Percentiles rank a stretch among this genome's conserved stretches.
phyloP scores from a whole-genome alignment of 129 eudicot species.

The Escallonia rubra region DNA sequence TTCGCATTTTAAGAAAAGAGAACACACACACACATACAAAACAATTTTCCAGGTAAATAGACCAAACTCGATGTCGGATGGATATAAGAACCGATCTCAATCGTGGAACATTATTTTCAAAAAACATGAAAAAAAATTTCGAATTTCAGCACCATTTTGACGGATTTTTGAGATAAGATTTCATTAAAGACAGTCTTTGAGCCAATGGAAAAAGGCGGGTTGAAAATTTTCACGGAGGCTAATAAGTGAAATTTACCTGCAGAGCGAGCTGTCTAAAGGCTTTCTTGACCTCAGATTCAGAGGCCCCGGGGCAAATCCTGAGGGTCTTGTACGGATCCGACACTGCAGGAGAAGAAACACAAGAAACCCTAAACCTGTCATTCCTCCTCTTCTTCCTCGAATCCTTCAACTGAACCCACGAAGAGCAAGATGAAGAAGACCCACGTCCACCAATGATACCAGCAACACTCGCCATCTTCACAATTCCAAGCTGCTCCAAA shows the following conservation, averaged over 20 bases:
- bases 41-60: too few relatives aligned
- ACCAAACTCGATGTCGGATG: too few relatives aligned
- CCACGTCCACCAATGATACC: slow-evolving; percentile 29
- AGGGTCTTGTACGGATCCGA: slow-evolving; percentile 83
- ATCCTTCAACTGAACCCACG: slow-evolving; percentile 20
- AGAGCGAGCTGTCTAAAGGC: slow-evolving; percentile 86
- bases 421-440: slow-evolving; percentile 23
- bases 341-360: slow-evolving; percentile 31
- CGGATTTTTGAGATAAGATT: too few relatives aligned
- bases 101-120: too few relatives aligned
- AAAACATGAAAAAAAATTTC: too few relatives aligned
- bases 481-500: too few relatives aligned
- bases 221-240: neutral
- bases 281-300: slow-evolving; percentile 85
- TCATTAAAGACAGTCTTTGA: too few relatives aligned
- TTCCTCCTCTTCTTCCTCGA: slow-evolving; percentile 17
- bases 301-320: slow-evolving; percentile 59
- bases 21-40: too few relatives aligned
- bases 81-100: too few relatives aligned
- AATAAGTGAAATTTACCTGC: slow-evolving; percentile 36
- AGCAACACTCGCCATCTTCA: slow-evolving; percentile 35
- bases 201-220: too few relatives aligned
- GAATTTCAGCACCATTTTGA: too few relatives aligned
- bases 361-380: slow-evolving; percentile 29
- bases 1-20: neutral